These are phyloP conservation scores for Sclerotinia trifoliorum DNA, from an alignment of 2,329 filamentous ascomycete genomes.

Conservation along the genomic window DNA sequence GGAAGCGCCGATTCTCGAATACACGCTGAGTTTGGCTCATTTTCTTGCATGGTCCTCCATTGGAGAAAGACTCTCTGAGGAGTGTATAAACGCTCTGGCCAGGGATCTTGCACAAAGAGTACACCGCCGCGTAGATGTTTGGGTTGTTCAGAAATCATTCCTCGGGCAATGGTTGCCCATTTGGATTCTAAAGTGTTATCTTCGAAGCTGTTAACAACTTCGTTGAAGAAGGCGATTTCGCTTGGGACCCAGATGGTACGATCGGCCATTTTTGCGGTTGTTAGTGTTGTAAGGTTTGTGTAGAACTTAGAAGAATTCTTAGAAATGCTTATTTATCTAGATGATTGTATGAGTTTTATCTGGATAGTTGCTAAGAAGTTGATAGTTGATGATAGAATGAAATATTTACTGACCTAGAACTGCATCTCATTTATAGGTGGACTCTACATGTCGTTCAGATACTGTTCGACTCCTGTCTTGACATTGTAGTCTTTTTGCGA, in stretches of 20 bases:
- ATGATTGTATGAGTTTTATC: not conserved
- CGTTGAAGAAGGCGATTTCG: not conserved
- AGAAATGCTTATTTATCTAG: not conserved
- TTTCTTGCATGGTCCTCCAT: no score
- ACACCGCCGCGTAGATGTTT: not conserved
- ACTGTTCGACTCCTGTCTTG: not conserved
- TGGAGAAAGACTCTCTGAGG: no score
- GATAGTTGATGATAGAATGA: not conserved
- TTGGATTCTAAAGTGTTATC: not conserved
- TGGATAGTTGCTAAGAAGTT: constrained; percentile 2
- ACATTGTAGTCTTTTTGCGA: not conserved
- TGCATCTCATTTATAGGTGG: not conserved
- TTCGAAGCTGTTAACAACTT: not conserved
- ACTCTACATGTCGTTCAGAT: not conserved
- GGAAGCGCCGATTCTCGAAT: no score
- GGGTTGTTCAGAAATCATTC: not conserved
- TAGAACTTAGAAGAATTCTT: not conserved
- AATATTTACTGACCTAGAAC: not conserved
- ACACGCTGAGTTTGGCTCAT: no score
- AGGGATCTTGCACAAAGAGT: not conserved
- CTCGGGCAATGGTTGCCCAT: not conserved
- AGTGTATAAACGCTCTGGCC: not conserved
- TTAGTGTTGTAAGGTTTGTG: not conserved
- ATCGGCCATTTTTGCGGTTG: not conserved
- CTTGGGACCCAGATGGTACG: accelerated